phyloP scores from a whole-genome alignment of 495 filamentous ascomycete genomes.

The Lichenothelia convexa region DNA sequence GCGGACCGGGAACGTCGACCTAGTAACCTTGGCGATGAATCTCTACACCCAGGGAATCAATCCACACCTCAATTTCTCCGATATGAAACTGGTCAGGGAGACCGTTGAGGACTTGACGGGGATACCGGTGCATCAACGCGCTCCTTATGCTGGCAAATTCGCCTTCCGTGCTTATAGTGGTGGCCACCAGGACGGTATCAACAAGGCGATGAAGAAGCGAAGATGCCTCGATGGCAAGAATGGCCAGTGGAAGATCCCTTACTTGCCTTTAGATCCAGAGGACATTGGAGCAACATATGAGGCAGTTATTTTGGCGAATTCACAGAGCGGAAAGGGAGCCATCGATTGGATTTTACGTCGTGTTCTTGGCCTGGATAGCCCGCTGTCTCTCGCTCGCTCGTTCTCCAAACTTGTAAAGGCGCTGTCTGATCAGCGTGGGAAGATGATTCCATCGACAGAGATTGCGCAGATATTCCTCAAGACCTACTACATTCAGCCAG shows the following conservation, averaged over 20 bases:
- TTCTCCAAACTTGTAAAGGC: constrained; percentile 78
- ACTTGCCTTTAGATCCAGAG: constrained; percentile 80
- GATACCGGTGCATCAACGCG: constrained; percentile 81
- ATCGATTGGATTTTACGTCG: constrained; percentile 88
- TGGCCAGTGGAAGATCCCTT: constrained; percentile 56
- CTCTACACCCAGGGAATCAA: constrained; percentile 91
- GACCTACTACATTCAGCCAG: no score
- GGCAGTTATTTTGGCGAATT: constrained; percentile 94
- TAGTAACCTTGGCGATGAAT: constrained; percentile 87
- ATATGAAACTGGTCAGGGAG: constrained; percentile 74
- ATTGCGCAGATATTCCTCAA: no score
- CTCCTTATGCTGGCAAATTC: constrained; percentile 77
- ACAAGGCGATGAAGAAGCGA: constrained; percentile 64
- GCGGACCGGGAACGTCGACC: constrained; percentile 87
- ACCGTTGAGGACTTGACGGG: constrained; percentile 84
- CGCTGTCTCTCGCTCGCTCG: constrained; percentile 78
- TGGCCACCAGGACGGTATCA: constrained; percentile 93
- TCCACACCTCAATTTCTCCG: constrained; percentile 74
- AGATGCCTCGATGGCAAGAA: constrained; percentile 37
- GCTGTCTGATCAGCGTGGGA: constrained; percentile 49
- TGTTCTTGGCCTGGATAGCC: constrained; percentile 76
- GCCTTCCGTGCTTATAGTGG: constrained; percentile 83
- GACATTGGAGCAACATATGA: constrained; percentile 95
- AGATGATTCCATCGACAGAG: constrained; percentile 67
- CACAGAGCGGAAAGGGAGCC: constrained; percentile 87